A percentile compares a stretch with the other conserved stretches of the same genome.
These are phyloP conservation scores for Colletotrichum simmondsii DNA, from an alignment of 2,329 filamentous ascomycete species.

Conservation along the genomic window DNA sequence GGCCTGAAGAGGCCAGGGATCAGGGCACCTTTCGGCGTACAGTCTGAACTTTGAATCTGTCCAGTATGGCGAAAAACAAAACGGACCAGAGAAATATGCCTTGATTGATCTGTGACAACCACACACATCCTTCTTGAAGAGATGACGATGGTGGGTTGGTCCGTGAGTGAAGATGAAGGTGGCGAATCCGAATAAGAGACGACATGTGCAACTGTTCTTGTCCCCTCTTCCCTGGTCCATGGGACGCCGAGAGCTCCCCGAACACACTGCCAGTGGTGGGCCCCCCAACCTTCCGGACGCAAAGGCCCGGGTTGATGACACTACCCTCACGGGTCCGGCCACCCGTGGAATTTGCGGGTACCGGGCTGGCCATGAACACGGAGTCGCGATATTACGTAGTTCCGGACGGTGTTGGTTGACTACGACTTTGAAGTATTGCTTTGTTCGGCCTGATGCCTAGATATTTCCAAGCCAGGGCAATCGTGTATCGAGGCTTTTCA, in stretches of 20 bases:
- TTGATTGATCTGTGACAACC: slow-evolving; percentile 10
- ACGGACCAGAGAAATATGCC: not conserved
- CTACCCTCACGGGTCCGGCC: not conserved
- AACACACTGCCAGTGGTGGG: not conserved
- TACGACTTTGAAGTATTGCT: not conserved
- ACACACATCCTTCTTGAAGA: not conserved
- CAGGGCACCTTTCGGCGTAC: slow-evolving; percentile 17
- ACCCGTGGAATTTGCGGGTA: not conserved
- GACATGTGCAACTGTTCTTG: not conserved
- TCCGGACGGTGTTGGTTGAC: not conserved
- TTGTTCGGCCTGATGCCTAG: not conserved
- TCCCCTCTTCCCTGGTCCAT: not conserved
- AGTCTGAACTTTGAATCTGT: slow-evolving; percentile 30
- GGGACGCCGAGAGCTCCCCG: not conserved
- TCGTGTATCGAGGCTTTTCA: not conserved
- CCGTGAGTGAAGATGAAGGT: slow-evolving; percentile 5
- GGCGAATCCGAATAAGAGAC: slow-evolving; percentile 28
- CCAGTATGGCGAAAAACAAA: slow-evolving; percentile 11
- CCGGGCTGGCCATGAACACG: too few relatives aligned
- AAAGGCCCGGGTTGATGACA: not conserved
- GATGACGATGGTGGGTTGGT: slow-evolving; percentile 17
- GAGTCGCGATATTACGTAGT: not conserved
- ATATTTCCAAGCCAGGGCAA: not conserved
- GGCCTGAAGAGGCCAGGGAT: slow-evolving; percentile 7
- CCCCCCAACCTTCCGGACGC: not conserved